Conservation (phyloP, 352 stramenopile species). For the Blastocystis sp. region DNA sequence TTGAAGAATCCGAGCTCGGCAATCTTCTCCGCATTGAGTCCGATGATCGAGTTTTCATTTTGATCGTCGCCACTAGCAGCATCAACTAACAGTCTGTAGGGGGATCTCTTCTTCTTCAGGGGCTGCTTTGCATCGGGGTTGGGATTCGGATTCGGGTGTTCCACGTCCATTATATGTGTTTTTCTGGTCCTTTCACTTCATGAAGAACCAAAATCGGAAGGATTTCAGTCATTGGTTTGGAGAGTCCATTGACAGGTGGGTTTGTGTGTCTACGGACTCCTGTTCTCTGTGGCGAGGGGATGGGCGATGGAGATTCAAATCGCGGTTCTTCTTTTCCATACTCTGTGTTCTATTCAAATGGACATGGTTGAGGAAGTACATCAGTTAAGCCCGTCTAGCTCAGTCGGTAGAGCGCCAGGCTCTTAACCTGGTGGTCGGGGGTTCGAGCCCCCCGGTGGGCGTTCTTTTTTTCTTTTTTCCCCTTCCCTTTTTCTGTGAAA, state of each 20-base stretch:
- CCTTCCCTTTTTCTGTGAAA: not conserved
- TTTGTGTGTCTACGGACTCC: too few species aligned
- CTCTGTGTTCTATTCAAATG: too few species aligned
- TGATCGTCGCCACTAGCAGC: slow-evolving; percentile 87
- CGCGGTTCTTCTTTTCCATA: too few species aligned
- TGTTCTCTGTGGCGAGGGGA: too few species aligned
- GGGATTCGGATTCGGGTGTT: slow-evolving; percentile 47
- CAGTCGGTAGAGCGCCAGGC: not conserved
- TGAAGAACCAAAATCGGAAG: slow-evolving; percentile 11
- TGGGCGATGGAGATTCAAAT: too few species aligned
- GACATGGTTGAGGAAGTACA: not conserved
- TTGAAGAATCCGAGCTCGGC: slow-evolving; percentile 97
- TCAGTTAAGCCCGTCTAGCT: not conserved
- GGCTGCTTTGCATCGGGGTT: slow-evolving; percentile 34
- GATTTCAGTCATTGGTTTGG: slow-evolving; percentile 15
- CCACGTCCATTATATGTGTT: slow-evolving; percentile 63
- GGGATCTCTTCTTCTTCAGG: slow-evolving; percentile 86
- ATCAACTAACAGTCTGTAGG: slow-evolving; percentile 96
- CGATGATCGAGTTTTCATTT: slow-evolving; percentile 92
- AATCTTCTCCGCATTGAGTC: slow-evolving; percentile 87
- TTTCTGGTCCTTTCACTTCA: not conserved
- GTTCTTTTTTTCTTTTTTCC: not conserved
- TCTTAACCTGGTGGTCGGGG: not conserved
- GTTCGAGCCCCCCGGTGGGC: not conserved
- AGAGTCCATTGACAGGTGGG: too few species aligned